Evolutionary conservation across 176 grass and related monocot species (phyloP), one percentile per base, ranked within the genome.

Genomic region (Eleusine indica): DNA sequence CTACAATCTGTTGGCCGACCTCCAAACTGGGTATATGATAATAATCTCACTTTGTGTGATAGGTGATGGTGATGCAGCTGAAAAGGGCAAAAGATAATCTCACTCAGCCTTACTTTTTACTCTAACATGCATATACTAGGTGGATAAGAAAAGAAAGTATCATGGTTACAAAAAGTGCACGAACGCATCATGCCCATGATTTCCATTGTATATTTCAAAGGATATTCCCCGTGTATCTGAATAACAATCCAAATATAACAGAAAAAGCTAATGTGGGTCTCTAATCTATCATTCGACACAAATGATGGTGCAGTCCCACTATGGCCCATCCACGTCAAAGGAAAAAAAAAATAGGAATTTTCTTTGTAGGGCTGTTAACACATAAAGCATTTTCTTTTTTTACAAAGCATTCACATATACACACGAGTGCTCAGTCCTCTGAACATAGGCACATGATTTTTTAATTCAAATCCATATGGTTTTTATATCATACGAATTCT

Each of bases 1-100:
- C 74, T 77, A 49, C 41, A 48, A 48, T 21, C 28, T 18, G 41
- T 85, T 71, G 68, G 15, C 54, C 14, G 30, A 68, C 62, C 62
- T 57, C 35, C 47, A 43, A 5, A 43, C 21, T 19, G 57, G 56
- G 56, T 51, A 11, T 65, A 52, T 17, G 7, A 51, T 38, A 48
- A 47, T 22, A 22, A n/a, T 71, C 53, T 14, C 9, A 32, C 17
- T 37, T n/a, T 25, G 4, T 52, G 43, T 15, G 41, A 18, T 38
- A 39, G 29, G 10, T 74, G 29, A 65, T 65, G 18, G 37, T 51
- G 42, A 75, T 22, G 28, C 12, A 43, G 46, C 65, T 48, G 7
- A 47, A 61, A 70, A 85, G 17, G 18, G 25, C 0, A 47, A 62
- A 56, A 14, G 8, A 67, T 58, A 81, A 30, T 3, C 4, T 4